Conservation (phyloP, 228 moss, liverwort and hornwort species). For the Sphagnum fallax region DNA sequence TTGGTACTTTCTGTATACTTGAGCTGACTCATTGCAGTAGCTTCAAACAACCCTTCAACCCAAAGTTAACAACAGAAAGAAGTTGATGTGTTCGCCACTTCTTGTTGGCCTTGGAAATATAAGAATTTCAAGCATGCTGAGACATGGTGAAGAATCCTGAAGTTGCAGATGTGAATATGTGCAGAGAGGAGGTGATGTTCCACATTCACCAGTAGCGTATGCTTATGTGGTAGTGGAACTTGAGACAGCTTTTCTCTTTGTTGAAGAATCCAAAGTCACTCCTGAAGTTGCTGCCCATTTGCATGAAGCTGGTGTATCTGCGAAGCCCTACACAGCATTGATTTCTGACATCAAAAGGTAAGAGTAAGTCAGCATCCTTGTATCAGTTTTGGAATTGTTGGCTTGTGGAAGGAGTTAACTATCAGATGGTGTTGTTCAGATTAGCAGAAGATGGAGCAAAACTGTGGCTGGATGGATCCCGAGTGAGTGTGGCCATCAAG, state of each 20-base stretch:
- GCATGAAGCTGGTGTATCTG: slow-evolving; percentile 52
- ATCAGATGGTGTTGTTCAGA: slow-evolving; percentile 21
- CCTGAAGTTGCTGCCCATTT: slow-evolving; percentile 65
- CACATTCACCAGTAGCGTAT: slow-evolving; percentile 90
- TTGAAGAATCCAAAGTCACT: slow-evolving; percentile 68
- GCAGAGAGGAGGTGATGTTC: slow-evolving; percentile 93
- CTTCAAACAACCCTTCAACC: too few relatives aligned
- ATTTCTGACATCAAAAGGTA: slow-evolving; percentile 76
- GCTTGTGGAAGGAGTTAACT: too few relatives aligned
- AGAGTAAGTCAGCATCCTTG: not conserved
- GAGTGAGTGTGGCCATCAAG: slow-evolving; percentile 86
- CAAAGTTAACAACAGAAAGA: too few relatives aligned
- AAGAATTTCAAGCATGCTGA: too few relatives aligned
- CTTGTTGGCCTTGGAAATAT: too few relatives aligned
- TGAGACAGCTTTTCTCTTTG: slow-evolving; percentile 71
- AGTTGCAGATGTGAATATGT: not conserved
- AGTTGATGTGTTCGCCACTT: too few relatives aligned
- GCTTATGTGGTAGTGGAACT: slow-evolving; percentile 83
- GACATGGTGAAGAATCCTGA: too few relatives aligned
- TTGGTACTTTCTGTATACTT: slow-evolving; percentile 35
- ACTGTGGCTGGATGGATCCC: slow-evolving; percentile 84
- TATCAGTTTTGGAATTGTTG: too few relatives aligned
- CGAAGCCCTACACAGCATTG: slow-evolving; percentile 64
- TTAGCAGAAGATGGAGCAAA: slow-evolving; percentile 69
- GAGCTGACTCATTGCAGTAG: not conserved